Base-by-base conservation (phyloP, 306 rosid species). In the Biancaea sappan region DNA sequence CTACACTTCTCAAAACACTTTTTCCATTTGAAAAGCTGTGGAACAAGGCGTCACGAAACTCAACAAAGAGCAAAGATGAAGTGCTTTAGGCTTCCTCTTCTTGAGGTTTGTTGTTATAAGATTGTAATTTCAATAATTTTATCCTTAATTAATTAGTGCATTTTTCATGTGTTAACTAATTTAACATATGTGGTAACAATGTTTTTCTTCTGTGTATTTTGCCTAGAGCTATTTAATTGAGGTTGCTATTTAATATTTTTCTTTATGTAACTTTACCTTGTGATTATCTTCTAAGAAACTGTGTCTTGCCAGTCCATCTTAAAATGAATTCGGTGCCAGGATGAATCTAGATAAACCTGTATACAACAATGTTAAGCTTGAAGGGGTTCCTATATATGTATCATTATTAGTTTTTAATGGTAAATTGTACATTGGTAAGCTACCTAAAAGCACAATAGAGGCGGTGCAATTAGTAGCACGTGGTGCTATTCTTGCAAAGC, bases 401-500 rank as follows among this genome's bases (percentile, higher is more conserved):
- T 79, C 89, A 24, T 64, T 86, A n/a, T 26, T 91, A 86, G 74
- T 69, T 64, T 84, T 89, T 58, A 81, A 84, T 25, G 89, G 91
- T n/a, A n/a, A n/a, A n/a, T n/a, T n/a, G n/a, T 87, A 80, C 72
- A 72, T 53, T 1, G 84, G 94, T 28, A 68, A 71, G 57, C 38
- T 32, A 29, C 66, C 83, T 29, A 77, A 43, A 76, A 85, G 5
- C 56, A 88, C 87, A 80, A 91, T 77, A 77, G 89, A 87, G 25
- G 94, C 97, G 12, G 89, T 85, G 78, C 85, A 80, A 68, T 80
- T 79, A 70, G 92, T 87, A 18, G 94, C 92, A 22, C 83, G 83
- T 41, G 80, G 74, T 13, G 86, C 72, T 60, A 78, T 87, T 79
- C 37, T 78, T 50, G 79, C 92, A 10, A 83, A 80, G 47, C 28